Base-by-base conservation (phyloP, 257 asterid genomes). In the Solanum acaule region DNA sequence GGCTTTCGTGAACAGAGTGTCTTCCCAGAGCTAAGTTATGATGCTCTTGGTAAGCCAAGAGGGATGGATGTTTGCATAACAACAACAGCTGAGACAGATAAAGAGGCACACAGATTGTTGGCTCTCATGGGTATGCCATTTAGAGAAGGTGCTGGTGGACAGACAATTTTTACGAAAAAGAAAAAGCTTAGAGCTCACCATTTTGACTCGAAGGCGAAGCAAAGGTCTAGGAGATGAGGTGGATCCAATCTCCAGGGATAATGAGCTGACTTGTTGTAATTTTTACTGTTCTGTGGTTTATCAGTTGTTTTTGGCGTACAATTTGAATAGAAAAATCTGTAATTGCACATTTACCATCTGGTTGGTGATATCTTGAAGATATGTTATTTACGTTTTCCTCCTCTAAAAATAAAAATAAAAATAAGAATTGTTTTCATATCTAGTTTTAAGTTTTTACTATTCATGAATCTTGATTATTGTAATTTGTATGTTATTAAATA, bases 71-170 rank as follows among this genome's bases (percentile, higher is more conserved):
- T 97, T 56, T 96, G 99, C 93, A 95, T 96, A 90, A 8, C 94
- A 15, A 96, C 99, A 38, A 97, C 98, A 14, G 99, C 99, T 20
- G 75, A 88, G 82, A 93, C 98, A 18, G 99, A 97, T 89, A 90
- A 92, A 71, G 99, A 97, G 92, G 99, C 94, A 81, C 92, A 93
- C 35, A 93, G 86, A 87, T 89, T 97, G 87, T 90, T 96, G 90
- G 98, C 98, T 86, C 97, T 96, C 85, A 94, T 96, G 99, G 98
- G 99, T 34, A 96, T 96, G 98, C 98, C 98, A 4, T 96, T 97
- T 73, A 94, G 96, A 91, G 98, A 95, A 91, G 98, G 92, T 37
- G 91, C 90, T 18, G 92, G 90, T 22, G 92, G 92, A 27, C 49
- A 91, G 31, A 23, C 91, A 27, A 25, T 89, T 8, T 84, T 87